Percentiles rank a stretch among this genome's conserved stretches.
Conservation (phyloP, 352 stramenopile species). For the Pythium phragmitis region DNA sequence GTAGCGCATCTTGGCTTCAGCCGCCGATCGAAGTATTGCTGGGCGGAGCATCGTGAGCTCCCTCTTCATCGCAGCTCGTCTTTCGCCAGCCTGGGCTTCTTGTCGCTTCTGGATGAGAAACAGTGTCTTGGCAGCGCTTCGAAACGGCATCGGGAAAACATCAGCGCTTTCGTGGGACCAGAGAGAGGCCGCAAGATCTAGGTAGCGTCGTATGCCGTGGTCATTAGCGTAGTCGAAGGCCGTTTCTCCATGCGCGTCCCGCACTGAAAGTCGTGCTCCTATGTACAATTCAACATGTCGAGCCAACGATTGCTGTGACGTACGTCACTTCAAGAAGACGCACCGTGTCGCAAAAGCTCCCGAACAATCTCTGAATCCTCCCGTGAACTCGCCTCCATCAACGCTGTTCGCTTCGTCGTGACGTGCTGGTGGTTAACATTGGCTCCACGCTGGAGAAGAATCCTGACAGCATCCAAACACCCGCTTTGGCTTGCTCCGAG, state of each 20-base stretch:
- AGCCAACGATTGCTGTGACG: background rate
- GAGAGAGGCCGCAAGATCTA: constrained; percentile 30
- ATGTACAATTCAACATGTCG: background rate
- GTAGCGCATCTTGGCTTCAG: constrained; percentile 54
- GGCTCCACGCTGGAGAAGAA: constrained; percentile 44
- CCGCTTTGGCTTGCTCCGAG: constrained; percentile 52
- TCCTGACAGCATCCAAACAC: constrained; percentile 42
- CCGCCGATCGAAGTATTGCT: constrained; percentile 38
- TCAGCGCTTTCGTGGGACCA: constrained; percentile 18
- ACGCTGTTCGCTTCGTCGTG: constrained; percentile 49
- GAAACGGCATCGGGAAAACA: constrained; percentile 54
- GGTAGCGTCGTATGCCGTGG: constrained; percentile 28
- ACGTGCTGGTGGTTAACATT: constrained; percentile 54
- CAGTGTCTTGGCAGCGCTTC: constrained; percentile 34
- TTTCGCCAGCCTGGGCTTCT: constrained; percentile 20
- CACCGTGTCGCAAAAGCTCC: constrained; percentile 62
- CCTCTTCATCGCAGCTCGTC: constrained; percentile 20
- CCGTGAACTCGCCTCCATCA: constrained; percentile 62
- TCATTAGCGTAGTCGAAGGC: constrained; percentile 49
- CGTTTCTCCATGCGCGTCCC: constrained; percentile 46
- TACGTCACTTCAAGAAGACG: background rate
- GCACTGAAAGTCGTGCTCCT: constrained; percentile 45
- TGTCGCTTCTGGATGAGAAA: constrained; percentile 45
- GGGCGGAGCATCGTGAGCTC: constrained; percentile 35
- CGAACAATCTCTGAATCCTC: constrained; percentile 39